Evolutionary conservation across 352 stramenopile species (phyloP).

Genomic region (Phytophthora boehmeriae): DNA sequence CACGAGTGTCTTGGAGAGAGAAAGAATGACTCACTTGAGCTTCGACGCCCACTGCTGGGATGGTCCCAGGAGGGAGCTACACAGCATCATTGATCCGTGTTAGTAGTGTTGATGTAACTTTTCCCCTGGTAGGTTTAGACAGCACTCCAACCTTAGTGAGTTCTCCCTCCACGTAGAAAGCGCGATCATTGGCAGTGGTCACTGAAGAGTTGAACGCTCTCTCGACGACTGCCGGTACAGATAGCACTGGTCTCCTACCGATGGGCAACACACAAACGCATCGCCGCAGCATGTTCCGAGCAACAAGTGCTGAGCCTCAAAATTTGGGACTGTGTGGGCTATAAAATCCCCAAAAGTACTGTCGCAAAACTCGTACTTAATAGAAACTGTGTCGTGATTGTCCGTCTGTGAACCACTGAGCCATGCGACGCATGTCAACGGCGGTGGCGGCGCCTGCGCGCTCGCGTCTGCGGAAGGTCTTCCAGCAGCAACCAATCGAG

Average conservation of each 20-base stretch:
- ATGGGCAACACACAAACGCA: neutral
- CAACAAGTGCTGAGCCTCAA: neutral
- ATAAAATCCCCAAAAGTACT: too few relatives aligned
- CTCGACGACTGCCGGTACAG: neutral
- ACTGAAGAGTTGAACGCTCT: slow-evolving; percentile 22
- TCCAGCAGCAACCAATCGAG: slow-evolving; percentile 44
- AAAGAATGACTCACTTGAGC: slow-evolving; percentile 68
- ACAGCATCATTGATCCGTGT: neutral
- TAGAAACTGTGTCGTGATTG: neutral
- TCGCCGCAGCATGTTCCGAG: neutral
- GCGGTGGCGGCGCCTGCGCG: slow-evolving; percentile 20
- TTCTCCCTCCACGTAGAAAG: slow-evolving; percentile 40
- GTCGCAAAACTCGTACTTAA: slow-evolving; percentile 45
- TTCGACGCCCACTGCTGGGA: slow-evolving; percentile 61
- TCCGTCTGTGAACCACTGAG: slow-evolving; percentile 15
- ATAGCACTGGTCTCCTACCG: neutral
- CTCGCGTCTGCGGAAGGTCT: slow-evolving; percentile 34
- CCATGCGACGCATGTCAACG: slow-evolving; percentile 44
- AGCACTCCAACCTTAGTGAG: slow-evolving; percentile 33
- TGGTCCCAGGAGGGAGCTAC: slow-evolving; percentile 53
- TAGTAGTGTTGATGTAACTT: too few relatives aligned
- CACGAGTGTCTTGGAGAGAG: slow-evolving; percentile 55
- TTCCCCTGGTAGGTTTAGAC: neutral
- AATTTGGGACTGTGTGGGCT: too few relatives aligned
- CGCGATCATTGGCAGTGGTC: neutral